A percentile compares a stretch with the other conserved stretches of the same genome.
These are phyloP conservation scores for Candida ficus DNA, from an alignment of 805 yeast species.

Conservation along the genomic window DNA sequence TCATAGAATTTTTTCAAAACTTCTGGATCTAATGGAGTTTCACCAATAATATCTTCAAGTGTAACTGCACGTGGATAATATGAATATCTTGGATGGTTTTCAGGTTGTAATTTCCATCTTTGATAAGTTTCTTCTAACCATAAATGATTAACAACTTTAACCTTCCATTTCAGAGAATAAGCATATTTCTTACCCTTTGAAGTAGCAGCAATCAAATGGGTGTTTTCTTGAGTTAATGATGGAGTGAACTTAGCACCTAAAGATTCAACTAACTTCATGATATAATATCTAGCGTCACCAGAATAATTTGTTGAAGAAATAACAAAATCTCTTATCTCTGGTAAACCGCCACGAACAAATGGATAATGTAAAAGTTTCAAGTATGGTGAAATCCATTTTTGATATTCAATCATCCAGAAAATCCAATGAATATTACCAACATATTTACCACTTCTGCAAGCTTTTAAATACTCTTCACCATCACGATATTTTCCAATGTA, in stretches of 20 bases:
- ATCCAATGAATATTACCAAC: slow-evolving; percentile 78
- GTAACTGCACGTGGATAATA: slow-evolving; percentile 38
- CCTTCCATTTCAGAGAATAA: slow-evolving; percentile 66
- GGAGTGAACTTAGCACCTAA: slow-evolving; percentile 79
- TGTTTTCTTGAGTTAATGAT: slow-evolving; percentile 54
- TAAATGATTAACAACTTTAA: slow-evolving; percentile 65
- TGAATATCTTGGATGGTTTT: slow-evolving; percentile 40
- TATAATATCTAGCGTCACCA: slow-evolving; percentile 77
- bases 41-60: slow-evolving; percentile 47
- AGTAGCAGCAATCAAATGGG: slow-evolving; percentile 66
- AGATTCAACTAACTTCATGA: slow-evolving; percentile 55
- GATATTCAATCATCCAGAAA: slow-evolving; percentile 54
- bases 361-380: slow-evolving; percentile 68
- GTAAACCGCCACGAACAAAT: slow-evolving; percentile 40
- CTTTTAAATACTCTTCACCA: slow-evolving; percentile 49
- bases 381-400: slow-evolving; percentile 51
- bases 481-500: slow-evolving; percentile 60
- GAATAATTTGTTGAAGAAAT: slow-evolving; percentile 75
- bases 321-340: slow-evolving; percentile 46
- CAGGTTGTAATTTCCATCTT: slow-evolving; percentile 52
- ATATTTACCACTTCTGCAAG: slow-evolving; percentile 34
- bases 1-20: slow-evolving; percentile 36
- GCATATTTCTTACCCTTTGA: slow-evolving; percentile 69
- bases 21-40: slow-evolving; percentile 37
- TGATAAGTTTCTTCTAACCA: slow-evolving; percentile 86